Evolutionary conservation across 257 asterid genomes (phyloP).

Genomic region (Apocynum venetum): DNA sequence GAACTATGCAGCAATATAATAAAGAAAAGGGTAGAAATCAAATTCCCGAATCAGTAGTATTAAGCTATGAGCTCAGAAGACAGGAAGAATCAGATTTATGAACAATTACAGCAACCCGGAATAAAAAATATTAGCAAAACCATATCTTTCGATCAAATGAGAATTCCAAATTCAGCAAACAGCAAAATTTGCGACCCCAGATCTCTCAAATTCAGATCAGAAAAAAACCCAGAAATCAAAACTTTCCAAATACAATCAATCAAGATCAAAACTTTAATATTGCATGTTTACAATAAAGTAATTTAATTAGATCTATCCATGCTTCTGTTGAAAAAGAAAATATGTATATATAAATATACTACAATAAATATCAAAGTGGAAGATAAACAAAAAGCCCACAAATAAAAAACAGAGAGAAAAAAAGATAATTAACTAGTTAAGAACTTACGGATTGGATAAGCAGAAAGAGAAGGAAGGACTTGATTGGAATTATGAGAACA

Average conservation of each 20-base stretch:
- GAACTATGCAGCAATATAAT: conserved; percentile 5
- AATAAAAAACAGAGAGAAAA: background rate
- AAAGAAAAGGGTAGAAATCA: conserved; percentile 10
- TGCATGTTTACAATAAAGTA: conserved; percentile 29
- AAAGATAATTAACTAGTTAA: background rate
- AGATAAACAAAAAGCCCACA: conserved; percentile 6
- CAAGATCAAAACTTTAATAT: conserved; percentile 37
- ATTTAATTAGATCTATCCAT: conserved; percentile 52
- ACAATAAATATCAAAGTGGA: conserved; percentile 9
- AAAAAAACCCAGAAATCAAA: conserved; percentile 29
- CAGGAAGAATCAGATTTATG: conserved; percentile 20
- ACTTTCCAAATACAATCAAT: conserved; percentile 20
- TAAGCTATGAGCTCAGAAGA: conserved; percentile 7
- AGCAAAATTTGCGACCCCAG: conserved; percentile 26
- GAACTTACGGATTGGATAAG: conserved; percentile 72
- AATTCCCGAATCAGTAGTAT: conserved; percentile 19
- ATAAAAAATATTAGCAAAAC: conserved; percentile 25
- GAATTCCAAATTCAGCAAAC: conserved; percentile 27
- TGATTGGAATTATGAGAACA: conserved; percentile 38
- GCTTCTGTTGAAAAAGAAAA: conserved; percentile 19
- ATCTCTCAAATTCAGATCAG: conserved; percentile 75
- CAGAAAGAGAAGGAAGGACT: conserved; percentile 27
- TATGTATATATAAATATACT: background rate
- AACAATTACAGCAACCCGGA: conserved; percentile 37
- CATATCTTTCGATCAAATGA: conserved; percentile 32